These are phyloP conservation scores for Cavenderia fasciculata DNA, from an alignment of 78 protist species.

Conservation along the genomic window DNA sequence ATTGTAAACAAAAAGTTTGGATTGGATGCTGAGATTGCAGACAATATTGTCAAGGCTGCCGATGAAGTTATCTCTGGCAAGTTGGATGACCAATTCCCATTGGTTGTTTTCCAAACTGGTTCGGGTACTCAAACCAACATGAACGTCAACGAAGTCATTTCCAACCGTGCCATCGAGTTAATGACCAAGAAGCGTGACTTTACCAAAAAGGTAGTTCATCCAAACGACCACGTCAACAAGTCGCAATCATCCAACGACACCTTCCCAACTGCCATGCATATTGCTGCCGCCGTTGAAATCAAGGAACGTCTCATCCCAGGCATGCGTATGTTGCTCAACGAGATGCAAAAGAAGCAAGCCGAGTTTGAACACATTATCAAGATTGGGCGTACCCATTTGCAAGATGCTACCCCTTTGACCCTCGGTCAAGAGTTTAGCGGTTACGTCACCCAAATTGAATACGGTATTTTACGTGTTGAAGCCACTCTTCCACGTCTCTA, in stretches of 20 bases:
- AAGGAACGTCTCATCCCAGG: constrained; percentile 78
- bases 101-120: constrained; percentile 96
- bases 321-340: constrained; percentile 45
- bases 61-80: constrained; percentile 90
- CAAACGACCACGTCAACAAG: constrained; percentile 97
- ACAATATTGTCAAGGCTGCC: constrained; percentile 86
- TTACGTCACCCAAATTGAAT: constrained; percentile 87
- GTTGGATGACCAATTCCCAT: constrained; percentile 95
- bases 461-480: constrained; percentile 80
- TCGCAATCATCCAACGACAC: constrained; percentile 95
- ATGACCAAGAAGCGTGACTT: constrained; percentile 91
- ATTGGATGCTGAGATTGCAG: constrained; percentile 77
- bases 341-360: constrained; percentile 79
- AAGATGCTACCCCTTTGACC: constrained; percentile 96
- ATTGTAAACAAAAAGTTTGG: constrained; percentile 78
- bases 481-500: constrained; percentile 78
- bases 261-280: constrained; percentile 98
- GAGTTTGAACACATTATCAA: constrained; percentile 88
- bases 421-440: constrained; percentile 96
- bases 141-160: constrained; percentile 92
- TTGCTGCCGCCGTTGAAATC: constrained; percentile 88
- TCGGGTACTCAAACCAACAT: constrained; percentile 97
- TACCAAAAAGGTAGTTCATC: constrained; percentile 92
- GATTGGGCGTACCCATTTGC: constrained; percentile 97
- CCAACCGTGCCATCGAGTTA: constrained; percentile 91